Percentiles rank a stretch among this genome's conserved stretches.
Evolutionary conservation across 805 yeast species (phyloP).

Genomic region (Torulaspora maleeae): DNA sequence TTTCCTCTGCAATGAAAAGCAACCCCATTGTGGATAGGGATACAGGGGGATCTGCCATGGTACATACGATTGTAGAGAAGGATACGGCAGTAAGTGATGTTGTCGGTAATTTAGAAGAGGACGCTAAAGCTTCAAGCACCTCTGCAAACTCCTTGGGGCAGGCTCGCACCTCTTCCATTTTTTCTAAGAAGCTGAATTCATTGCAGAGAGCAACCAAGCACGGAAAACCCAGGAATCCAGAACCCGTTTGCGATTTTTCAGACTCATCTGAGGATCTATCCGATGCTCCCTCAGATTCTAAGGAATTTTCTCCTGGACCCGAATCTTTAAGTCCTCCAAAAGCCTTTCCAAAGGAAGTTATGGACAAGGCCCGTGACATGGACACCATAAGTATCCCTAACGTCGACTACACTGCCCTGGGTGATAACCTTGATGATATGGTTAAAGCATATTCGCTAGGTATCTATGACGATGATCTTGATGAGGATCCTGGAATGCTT

Average conservation of each 20-base stretch:
- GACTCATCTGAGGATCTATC: slow-evolving; percentile 1
- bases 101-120: no score
- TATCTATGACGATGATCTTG: slow-evolving; percentile 55
- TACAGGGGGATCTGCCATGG: slow-evolving; percentile 1
- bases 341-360: slow-evolving; percentile 15
- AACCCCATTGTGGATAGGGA: slow-evolving; percentile 1
- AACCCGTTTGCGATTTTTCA: not conserved
- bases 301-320: not conserved
- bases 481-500: slow-evolving; percentile 49
- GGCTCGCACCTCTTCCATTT: not conserved
- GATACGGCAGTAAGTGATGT: not conserved
- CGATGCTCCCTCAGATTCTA: not conserved
- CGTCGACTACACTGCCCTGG: slow-evolving; percentile 41
- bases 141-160: not conserved
- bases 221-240: not conserved
- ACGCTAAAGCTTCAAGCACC: no score
- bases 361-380: slow-evolving; percentile 5
- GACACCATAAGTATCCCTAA: slow-evolving; percentile 14
- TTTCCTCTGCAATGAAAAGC: not conserved
- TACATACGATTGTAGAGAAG: slow-evolving; percentile 8
- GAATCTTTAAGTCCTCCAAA: not conserved
- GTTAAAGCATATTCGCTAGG: slow-evolving; percentile 58
- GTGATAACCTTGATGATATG: slow-evolving; percentile 50
- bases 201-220: not conserved
- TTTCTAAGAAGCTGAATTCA: not conserved